Percentiles rank a stretch among this genome's conserved stretches.
These are phyloP conservation scores for Houttuynia cordata DNA, from an alignment of 164 flowering plant species.

Conservation along the genomic window DNA sequence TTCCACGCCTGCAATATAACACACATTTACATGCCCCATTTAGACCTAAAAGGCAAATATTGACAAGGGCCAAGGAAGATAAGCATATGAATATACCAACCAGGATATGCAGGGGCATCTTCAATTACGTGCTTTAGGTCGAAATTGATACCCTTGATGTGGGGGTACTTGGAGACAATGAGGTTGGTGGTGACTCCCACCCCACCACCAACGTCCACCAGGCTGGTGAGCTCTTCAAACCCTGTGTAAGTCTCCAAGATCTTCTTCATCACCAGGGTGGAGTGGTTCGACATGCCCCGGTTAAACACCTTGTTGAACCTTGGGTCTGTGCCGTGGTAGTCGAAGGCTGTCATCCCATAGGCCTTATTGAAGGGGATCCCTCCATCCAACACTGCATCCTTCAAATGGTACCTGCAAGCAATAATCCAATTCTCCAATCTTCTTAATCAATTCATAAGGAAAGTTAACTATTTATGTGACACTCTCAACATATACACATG, in stretches of 20 bases:
- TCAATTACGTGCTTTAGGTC: conserved; percentile 18
- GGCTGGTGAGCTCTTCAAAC: conserved; percentile 3
- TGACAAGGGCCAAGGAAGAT: neutral
- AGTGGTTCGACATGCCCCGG: conserved; percentile 7
- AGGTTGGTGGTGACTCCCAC: conserved; percentile 12
- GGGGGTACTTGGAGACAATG: conserved; percentile 24
- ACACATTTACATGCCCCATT: neutral
- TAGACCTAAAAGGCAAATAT: neutral
- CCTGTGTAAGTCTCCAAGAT: conserved; percentile 13
- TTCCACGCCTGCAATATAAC: neutral
- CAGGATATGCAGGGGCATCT: conserved; percentile 11
- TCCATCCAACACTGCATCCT: conserved; percentile 30
- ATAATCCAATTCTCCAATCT: too few relatives aligned
- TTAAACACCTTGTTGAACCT: conserved; percentile 14
- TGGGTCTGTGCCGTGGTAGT: conserved; percentile 3
- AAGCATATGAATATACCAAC: conserved; percentile 1
- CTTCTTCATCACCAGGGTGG: conserved; percentile 10
- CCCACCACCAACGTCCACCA: conserved; percentile 9
- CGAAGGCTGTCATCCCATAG: conserved; percentile 15
- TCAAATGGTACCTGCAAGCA: conserved; percentile 16
- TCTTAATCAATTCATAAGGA: too few relatives aligned
- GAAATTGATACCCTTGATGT: conserved; percentile 22
- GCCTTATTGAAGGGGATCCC: conserved; percentile 28
- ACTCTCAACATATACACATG: too few relatives aligned
- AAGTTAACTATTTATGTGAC: too few relatives aligned